phyloP scores from a whole-genome alignment of 768 basidiomycete species.

The Hirschioporus abietinus region DNA sequence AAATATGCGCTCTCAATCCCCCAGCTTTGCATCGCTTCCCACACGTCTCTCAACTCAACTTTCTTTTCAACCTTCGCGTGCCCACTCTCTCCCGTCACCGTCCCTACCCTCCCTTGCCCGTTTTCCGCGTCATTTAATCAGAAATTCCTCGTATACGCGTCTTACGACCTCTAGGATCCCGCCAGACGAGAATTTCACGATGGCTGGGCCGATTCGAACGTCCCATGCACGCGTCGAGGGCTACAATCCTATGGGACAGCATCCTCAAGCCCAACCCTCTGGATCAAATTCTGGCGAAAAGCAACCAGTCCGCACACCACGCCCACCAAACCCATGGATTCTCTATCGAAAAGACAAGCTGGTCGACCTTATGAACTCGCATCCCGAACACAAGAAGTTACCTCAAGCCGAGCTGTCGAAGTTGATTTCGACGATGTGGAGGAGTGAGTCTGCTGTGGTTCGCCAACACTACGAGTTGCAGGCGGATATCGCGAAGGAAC shows the following conservation, averaged over 20 bases:
- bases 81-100: neutral
- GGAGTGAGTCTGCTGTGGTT: constrained; percentile 29
- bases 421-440: constrained; percentile 36
- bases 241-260: neutral
- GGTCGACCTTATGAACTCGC: constrained; percentile 23
- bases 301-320: constrained; percentile 18
- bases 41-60: neutral
- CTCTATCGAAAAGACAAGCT: constrained; percentile 43
- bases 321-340: constrained; percentile 48
- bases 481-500: constrained; percentile 11
- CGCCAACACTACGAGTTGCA: constrained; percentile 12
- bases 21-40: neutral
- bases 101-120: neutral
- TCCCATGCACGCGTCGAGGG: neutral
- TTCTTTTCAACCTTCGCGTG: neutral
- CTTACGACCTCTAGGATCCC: neutral
- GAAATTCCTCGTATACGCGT: neutral
- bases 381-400: constrained; percentile 20
- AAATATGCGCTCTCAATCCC: neutral
- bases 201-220: neutral
- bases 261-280: neutral
- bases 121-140: neutral
- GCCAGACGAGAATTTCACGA: neutral
- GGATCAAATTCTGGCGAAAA: neutral
- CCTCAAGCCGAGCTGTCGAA: constrained; percentile 41